These are phyloP conservation scores for Mrakia gelida DNA, from an alignment of 768 basidiomycete genomes.

Conservation along the genomic window DNA sequence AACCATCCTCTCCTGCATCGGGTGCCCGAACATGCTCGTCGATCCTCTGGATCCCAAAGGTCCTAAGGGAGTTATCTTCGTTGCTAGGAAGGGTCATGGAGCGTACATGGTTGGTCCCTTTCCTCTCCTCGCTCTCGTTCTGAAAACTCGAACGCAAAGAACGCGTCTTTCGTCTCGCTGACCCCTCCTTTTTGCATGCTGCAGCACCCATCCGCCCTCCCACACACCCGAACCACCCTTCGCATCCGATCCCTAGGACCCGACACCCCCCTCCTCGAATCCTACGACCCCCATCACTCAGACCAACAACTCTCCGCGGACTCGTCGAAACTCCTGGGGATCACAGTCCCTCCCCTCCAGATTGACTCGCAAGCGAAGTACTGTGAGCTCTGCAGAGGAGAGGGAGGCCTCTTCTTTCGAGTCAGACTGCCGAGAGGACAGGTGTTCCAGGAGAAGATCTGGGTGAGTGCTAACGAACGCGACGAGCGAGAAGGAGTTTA, in stretches of 20 bases:
- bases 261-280: constrained; percentile 63
- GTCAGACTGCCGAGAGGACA: constrained; percentile 40
- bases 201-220: constrained; percentile 45
- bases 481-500: too few relatives aligned
- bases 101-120: too few relatives aligned
- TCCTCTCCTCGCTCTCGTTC: background rate
- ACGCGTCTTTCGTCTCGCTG: too few relatives aligned
- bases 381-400: constrained; percentile 72
- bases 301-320: constrained; percentile 77
- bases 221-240: constrained; percentile 52
- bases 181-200: too few relatives aligned
- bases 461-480: constrained; percentile 46
- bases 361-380: constrained; percentile 99
- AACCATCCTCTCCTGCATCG: constrained; percentile 77
- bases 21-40: constrained; percentile 69
- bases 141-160: too few relatives aligned
- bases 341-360: constrained; percentile 54
- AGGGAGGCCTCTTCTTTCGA: constrained; percentile 50
- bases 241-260: constrained; percentile 54
- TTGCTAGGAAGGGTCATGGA: too few relatives aligned
- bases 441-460: constrained; percentile 88
- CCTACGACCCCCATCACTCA: constrained; percentile 83
- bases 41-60: background rate
- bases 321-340: constrained; percentile 62
- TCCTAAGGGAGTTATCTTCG: background rate